Conservation (phyloP, 805 yeast genomes). For the Zygoascus flipseniorum region DNA sequence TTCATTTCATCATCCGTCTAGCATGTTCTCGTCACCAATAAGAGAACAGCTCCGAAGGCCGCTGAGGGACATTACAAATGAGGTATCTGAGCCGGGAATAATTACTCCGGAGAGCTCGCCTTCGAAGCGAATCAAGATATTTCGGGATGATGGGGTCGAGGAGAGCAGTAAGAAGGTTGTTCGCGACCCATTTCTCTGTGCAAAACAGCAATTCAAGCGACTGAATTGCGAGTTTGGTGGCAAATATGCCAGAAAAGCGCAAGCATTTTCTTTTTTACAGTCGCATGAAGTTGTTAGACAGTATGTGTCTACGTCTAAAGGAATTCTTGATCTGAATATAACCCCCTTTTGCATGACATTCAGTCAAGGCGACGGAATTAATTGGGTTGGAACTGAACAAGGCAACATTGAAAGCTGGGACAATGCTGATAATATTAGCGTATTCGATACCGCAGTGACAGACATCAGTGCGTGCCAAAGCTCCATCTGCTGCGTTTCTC, state of each 20-base stretch:
- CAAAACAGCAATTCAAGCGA: background rate
- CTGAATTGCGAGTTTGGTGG: background rate
- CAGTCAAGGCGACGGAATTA: background rate
- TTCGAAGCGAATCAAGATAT: background rate
- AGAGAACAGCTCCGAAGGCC: background rate
- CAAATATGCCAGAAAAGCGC: background rate
- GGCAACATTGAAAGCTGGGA: background rate
- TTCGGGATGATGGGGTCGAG: background rate
- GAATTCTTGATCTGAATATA: background rate
- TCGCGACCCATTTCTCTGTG: background rate
- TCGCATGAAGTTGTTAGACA: background rate
- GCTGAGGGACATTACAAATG: background rate
- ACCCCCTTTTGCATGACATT: background rate
- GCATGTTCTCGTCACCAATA: background rate
- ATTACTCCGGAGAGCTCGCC: background rate
- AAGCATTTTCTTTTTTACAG: background rate
- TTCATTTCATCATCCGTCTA: background rate
- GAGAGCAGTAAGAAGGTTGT: background rate
- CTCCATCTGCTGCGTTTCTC: background rate
- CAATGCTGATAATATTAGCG: background rate
- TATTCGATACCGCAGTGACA: background rate
- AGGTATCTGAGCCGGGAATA: background rate
- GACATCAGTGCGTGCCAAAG: background rate
- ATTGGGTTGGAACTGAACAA: background rate
- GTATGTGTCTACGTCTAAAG: conserved; percentile 2